Conservation (phyloP, 2,329 filamentous ascomycete species). For the Beauveria sp. region DNA sequence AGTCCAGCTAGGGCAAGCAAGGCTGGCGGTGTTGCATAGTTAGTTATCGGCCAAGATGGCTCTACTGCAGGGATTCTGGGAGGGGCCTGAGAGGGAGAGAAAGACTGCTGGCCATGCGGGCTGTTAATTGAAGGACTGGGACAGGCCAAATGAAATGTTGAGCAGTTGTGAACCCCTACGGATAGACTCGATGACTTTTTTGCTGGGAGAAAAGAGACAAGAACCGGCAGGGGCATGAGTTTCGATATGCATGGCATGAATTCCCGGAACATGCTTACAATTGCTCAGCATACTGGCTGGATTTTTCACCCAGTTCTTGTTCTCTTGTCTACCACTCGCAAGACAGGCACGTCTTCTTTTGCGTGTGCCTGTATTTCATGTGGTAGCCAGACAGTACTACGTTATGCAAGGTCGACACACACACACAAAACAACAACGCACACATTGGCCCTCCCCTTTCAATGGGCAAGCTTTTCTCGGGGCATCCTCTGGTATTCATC, state of each 20-base stretch:
- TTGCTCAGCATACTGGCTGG: background rate
- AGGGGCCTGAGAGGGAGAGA: background rate
- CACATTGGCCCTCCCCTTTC: background rate
- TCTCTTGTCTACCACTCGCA: too few species aligned
- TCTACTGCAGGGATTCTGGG: background rate
- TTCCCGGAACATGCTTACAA: background rate
- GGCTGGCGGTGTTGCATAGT: background rate
- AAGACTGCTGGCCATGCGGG: background rate
- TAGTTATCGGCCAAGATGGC: background rate
- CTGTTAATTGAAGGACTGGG: background rate
- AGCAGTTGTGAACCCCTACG: too few species aligned
- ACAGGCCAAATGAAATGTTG: background rate
- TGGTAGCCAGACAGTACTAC: background rate
- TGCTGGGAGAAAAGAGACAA: background rate
- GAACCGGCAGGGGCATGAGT: background rate
- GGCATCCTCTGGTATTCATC: slow-evolving; percentile 25
- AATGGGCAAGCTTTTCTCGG: slow-evolving; percentile 15
- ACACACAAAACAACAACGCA: background rate
- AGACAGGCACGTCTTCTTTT: background rate
- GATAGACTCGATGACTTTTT: too few species aligned
- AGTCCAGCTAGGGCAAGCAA: background rate
- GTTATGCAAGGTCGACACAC: background rate
- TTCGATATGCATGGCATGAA: background rate
- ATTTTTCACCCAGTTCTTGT: background rate
- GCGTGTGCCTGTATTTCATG: background rate